These are phyloP conservation scores for Helicocarpus griseus DNA, from an alignment of 2,329 filamentous ascomycete genomes.

Conservation along the genomic window DNA sequence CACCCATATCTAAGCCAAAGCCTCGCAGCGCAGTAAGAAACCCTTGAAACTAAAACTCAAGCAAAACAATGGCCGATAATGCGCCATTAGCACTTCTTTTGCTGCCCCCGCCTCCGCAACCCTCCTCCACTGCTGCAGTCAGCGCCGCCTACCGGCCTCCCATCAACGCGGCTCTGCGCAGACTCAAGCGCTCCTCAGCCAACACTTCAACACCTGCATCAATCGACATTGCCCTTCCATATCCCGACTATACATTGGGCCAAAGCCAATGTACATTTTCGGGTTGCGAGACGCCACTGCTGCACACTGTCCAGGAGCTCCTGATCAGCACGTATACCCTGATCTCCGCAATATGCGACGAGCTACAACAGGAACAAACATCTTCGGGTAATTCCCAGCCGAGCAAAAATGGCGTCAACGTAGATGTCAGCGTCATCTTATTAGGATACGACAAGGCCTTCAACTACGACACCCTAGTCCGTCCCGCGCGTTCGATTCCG, in stretches of 20 bases:
- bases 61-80: not conserved
- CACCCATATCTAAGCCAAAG: not conserved
- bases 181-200: not conserved
- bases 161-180: not conserved
- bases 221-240: constrained; percentile 3
- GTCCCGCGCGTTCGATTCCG: not conserved
- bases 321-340: constrained; percentile 1
- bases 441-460: constrained; percentile 1
- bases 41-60: too few species aligned
- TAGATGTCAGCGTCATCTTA: constrained; percentile 1
- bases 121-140: constrained; percentile 2
- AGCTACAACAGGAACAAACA: not conserved
- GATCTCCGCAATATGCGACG: constrained; percentile 3
- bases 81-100: not conserved
- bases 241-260: not conserved
- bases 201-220: not conserved
- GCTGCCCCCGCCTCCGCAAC: constrained; percentile 3
- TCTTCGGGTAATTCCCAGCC: not conserved
- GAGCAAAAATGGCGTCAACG: not conserved
- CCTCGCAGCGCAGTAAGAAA: not conserved
- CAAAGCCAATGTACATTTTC: constrained; percentile 1
- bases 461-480: constrained; percentile 1
- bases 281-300: not conserved
- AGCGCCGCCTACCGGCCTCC: constrained; percentile 5
- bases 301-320: constrained; percentile 1